phyloP scores from a whole-genome alignment of 179 eudicot genomes.

The Camellia oleifera region DNA sequence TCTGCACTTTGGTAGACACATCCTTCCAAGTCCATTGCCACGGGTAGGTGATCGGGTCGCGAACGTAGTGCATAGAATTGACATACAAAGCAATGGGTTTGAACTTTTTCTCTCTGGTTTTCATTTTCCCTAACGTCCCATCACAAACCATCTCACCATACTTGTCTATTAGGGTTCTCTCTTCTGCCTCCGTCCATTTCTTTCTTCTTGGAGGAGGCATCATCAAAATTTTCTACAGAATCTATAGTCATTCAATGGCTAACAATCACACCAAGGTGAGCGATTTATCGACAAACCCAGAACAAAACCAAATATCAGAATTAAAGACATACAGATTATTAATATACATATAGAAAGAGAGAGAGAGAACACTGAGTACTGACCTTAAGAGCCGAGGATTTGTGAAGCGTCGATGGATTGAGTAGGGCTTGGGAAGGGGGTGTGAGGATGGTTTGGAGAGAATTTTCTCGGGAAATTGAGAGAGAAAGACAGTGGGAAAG shows the following conservation, averaged over 20 bases:
- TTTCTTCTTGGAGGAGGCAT: constrained; percentile 74
- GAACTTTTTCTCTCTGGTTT: constrained; percentile 86
- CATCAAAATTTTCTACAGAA: constrained; percentile 15
- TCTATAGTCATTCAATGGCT: constrained; percentile 19
- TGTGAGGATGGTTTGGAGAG: not conserved
- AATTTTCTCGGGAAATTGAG: not conserved
- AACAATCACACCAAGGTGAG: not conserved
- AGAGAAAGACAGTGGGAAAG: constrained; percentile 15
- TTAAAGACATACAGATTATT: not conserved
- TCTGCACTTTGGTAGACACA: constrained; percentile 91
- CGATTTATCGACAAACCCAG: not conserved
- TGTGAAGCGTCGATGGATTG: not conserved
- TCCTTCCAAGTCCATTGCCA: constrained; percentile 99
- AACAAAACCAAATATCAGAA: constrained; percentile 4
- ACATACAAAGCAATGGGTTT: constrained; percentile 80
- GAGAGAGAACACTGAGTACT: not conserved
- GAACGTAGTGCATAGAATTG: constrained; percentile 63
- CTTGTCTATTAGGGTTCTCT: constrained; percentile 74
- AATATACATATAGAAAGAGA: not conserved
- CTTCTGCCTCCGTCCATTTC: constrained; percentile 93
- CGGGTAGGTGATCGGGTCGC: constrained; percentile 68
- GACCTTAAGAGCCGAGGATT: constrained; percentile 13
- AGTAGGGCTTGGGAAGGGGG: not conserved
- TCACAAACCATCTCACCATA: constrained; percentile 68
- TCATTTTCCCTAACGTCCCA: constrained; percentile 82